phyloP scores from a whole-genome alignment of 2,329 filamentous ascomycete species.

The Fusarium sp. region DNA sequence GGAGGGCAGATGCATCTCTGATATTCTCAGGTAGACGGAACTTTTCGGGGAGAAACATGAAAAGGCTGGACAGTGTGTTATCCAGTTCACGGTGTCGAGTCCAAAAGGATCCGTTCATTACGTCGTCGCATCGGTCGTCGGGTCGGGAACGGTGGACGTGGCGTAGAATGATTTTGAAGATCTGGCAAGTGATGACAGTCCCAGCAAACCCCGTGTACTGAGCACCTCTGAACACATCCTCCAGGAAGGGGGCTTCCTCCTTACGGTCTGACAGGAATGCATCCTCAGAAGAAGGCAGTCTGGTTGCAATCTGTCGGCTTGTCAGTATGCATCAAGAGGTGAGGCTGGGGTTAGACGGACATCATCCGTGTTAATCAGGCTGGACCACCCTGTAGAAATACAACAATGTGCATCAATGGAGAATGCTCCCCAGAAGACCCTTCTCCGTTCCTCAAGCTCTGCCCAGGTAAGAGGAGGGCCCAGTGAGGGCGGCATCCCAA shows the following conservation, averaged over 20 bases:
- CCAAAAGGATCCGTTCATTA: constrained; percentile 86
- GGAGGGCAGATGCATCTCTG: constrained; percentile 80
- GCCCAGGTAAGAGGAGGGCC: constrained; percentile 84
- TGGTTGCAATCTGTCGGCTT: constrained; percentile 74
- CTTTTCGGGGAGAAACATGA: constrained; percentile 83
- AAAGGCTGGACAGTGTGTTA: constrained; percentile 82
- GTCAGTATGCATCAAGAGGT: constrained; percentile 14
- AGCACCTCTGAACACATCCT: constrained; percentile 74
- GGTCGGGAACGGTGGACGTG: constrained; percentile 83
- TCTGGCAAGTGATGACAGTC: constrained; percentile 80
- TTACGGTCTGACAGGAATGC: constrained; percentile 78
- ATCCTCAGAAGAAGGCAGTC: constrained; percentile 85
- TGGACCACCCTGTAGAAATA: constrained; percentile 92
- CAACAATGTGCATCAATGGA: constrained; percentile 88
- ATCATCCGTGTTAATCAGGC: constrained; percentile 82
- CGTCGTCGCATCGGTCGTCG: constrained; percentile 80
- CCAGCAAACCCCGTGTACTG: constrained; percentile 80
- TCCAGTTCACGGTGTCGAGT: constrained; percentile 87
- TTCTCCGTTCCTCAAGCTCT: constrained; percentile 81
- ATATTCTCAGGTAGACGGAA: constrained; percentile 80
- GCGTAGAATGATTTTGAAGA: constrained; percentile 86
- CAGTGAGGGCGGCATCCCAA: constrained; percentile 82
- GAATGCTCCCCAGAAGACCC: constrained; percentile 90
- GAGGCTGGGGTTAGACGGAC: constrained; percentile 52
- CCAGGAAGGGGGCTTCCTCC: constrained; percentile 74